phyloP scores from a whole-genome alignment of 1,139 yeast species.

The Suhomyces bribrorum region DNA sequence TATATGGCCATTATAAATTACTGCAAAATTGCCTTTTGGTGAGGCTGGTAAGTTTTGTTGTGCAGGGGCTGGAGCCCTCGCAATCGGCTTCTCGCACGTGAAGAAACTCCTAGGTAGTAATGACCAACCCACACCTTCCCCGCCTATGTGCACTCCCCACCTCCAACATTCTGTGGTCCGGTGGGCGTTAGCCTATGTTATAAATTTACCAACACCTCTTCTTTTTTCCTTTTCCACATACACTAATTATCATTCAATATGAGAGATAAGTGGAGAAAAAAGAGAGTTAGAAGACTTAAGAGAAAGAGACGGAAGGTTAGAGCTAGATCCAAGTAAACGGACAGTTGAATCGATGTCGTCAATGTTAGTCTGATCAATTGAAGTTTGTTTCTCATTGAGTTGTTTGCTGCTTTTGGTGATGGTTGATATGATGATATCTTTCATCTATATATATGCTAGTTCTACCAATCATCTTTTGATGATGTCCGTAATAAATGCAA shows the following conservation, averaged over 20 bases:
- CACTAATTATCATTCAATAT: constrained; percentile 47
- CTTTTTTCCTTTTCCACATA: constrained; percentile 17
- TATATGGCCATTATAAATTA: constrained; percentile 1
- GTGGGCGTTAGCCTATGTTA: constrained; percentile 11
- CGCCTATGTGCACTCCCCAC: constrained; percentile 3
- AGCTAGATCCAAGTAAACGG: constrained; percentile 97
- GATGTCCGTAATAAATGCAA: constrained; percentile 14
- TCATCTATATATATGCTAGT: constrained; percentile 15
- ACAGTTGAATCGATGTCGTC: constrained; percentile 24
- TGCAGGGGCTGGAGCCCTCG: constrained; percentile 12
- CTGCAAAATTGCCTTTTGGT: not conserved
- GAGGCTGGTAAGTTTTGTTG: too few relatives aligned
- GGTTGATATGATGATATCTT: constrained; percentile 7
- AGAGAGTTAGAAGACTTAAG: constrained; percentile 99
- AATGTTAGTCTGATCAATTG: not conserved
- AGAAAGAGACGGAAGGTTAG: constrained; percentile 99
- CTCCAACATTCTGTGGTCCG: too few relatives aligned
- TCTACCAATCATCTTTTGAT: constrained; percentile 14
- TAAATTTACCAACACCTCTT: constrained; percentile 14
- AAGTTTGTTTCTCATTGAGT: not conserved
- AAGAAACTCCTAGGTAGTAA: not conserved
- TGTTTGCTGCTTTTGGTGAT: constrained; percentile 11
- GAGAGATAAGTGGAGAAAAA: constrained; percentile 98
- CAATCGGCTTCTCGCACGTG: constrained; percentile 7
- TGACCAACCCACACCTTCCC: constrained; percentile 1